phyloP scores from a whole-genome alignment of 192 early-diverging fungal species.

The Podila clonocystis region DNA sequence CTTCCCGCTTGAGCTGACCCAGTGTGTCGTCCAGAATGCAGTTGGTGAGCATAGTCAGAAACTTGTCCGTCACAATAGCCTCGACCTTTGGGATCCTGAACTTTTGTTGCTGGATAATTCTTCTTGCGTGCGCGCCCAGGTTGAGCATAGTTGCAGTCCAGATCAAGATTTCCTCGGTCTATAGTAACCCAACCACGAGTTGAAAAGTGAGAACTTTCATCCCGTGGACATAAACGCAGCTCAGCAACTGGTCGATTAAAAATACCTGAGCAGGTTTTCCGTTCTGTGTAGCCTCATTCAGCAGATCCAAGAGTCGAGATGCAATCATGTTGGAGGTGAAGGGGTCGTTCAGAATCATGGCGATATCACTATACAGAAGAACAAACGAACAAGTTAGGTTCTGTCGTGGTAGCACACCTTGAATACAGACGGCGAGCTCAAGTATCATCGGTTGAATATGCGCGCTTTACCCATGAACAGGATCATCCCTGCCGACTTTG shows the following conservation, averaged over 20 bases:
- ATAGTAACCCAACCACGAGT: neutral
- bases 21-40: conserved; percentile 46
- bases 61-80: conserved; percentile 46
- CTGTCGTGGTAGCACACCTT: too few relatives aligned
- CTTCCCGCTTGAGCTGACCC: conserved; percentile 27
- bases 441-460: neutral
- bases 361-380: conserved; percentile 57
- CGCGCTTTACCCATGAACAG: conserved; percentile 59
- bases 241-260: too few relatives aligned
- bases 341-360: conserved; percentile 66
- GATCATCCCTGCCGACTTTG: conserved; percentile 55
- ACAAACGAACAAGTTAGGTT: neutral
- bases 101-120: conserved; percentile 53
- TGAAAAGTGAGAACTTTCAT: too few relatives aligned
- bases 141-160: conserved; percentile 64
- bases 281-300: conserved; percentile 39
- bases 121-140: conserved; percentile 60
- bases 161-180: conserved; percentile 39
- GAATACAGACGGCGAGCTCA: too few relatives aligned
- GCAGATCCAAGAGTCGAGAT: conserved; percentile 50
- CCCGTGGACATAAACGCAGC: neutral
- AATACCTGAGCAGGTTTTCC: conserved; percentile 15
- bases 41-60: conserved; percentile 51
- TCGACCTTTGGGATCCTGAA: conserved; percentile 64
- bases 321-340: conserved; percentile 63